Conservation (phyloP, 2,329 filamentous ascomycete species). For the Penicillium glabrum region DNA sequence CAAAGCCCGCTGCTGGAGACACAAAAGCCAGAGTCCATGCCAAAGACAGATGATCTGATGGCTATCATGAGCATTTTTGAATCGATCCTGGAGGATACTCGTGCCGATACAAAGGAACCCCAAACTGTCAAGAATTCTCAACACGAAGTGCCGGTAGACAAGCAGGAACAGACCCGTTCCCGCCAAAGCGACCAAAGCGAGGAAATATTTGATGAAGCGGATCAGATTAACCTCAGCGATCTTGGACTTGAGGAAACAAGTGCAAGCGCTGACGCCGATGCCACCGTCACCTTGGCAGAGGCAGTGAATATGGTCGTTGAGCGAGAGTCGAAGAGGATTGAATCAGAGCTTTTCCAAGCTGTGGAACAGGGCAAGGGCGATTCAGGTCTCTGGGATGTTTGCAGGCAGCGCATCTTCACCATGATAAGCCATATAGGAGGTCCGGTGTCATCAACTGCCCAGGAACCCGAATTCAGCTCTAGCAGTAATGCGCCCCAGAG, state of each 20-base stretch:
- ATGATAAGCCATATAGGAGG: constrained; percentile 32
- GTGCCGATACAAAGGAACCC: background rate
- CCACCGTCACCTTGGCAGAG: constrained; percentile 16
- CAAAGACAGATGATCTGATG: background rate
- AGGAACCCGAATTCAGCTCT: no score
- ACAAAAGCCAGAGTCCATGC: background rate
- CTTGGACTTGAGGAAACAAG: constrained; percentile 14
- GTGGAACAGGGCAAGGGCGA: constrained; percentile 33
- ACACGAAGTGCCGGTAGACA: background rate
- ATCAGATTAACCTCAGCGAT: constrained; percentile 12
- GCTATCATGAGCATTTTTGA: background rate
- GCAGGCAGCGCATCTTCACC: constrained; percentile 41
- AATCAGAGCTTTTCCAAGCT: constrained; percentile 28
- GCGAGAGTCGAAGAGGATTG: constrained; percentile 33
- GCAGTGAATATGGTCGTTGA: constrained; percentile 29
- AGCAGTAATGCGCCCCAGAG: background rate
- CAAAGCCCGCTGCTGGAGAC: background rate
- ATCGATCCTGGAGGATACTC: background rate
- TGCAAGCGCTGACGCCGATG: constrained; percentile 6
- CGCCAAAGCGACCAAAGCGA: background rate
- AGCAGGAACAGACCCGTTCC: background rate
- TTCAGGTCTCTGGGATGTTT: constrained; percentile 39
- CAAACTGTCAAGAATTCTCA: background rate
- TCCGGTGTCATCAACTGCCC: background rate
- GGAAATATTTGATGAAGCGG: constrained; percentile 2